Percentiles rank a stretch among this genome's conserved stretches.
These are phyloP conservation scores for Castanopsis chinensis DNA, from an alignment of 306 rosid genomes.

Conservation along the genomic window DNA sequence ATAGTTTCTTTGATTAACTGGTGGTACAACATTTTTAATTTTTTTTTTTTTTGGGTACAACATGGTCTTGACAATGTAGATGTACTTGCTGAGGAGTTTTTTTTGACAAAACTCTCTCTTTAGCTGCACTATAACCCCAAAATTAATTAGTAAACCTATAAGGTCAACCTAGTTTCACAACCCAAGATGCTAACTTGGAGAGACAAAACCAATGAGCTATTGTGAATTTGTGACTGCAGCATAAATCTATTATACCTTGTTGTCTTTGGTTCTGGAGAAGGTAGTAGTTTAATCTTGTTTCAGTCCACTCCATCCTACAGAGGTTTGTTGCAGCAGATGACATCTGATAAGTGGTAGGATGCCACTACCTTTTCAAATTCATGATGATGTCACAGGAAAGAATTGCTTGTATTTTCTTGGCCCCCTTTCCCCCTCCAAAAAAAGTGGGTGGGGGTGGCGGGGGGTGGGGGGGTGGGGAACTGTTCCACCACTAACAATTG, in stretches of 20 bases:
- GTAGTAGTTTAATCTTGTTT: not conserved
- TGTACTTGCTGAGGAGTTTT: not conserved
- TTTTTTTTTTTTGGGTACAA: too few species aligned
- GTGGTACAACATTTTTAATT: not conserved
- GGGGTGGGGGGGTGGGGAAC: not conserved
- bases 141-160: not conserved
- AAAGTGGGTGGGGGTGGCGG: too few species aligned
- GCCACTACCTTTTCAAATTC: not conserved
- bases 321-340: not conserved
- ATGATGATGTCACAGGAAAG: not conserved
- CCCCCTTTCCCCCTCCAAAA: not conserved
- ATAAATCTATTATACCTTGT: not conserved
- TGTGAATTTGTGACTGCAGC: not conserved
- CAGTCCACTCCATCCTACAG: not conserved
- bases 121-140: not conserved
- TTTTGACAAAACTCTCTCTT: not conserved
- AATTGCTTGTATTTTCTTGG: not conserved
- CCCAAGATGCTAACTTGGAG: not conserved
- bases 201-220: not conserved
- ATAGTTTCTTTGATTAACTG: not conserved
- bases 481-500: not conserved
- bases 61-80: not conserved
- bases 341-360: not conserved
- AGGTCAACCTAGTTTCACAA: not conserved
- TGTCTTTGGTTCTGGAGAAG: not conserved